These are phyloP conservation scores for Solanum rostratum DNA, from an alignment of 257 asterid genomes.

Conservation along the genomic window DNA sequence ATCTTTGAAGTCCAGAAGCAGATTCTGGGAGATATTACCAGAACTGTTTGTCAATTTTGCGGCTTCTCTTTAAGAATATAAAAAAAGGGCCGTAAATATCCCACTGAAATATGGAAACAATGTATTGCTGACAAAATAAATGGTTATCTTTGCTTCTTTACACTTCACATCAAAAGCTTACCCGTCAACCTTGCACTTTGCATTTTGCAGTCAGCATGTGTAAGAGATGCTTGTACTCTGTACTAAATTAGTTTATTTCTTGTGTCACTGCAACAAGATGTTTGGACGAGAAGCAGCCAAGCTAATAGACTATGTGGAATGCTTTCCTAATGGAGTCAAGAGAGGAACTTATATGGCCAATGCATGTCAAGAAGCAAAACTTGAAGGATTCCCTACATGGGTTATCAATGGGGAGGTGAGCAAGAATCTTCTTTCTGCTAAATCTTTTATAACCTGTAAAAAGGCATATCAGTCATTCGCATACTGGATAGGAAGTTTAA, in stretches of 20 bases:
- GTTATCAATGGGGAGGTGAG: slow-evolving; percentile 69
- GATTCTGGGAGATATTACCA: neutral
- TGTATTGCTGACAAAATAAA: neutral
- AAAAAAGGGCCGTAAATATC: neutral
- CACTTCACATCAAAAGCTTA: neutral
- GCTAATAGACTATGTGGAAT: slow-evolving; percentile 70
- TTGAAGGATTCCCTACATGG: slow-evolving; percentile 80
- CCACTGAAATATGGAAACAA: neutral
- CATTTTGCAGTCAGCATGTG: neutral
- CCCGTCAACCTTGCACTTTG: neutral
- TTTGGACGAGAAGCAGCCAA: slow-evolving; percentile 80
- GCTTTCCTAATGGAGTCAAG: slow-evolving; percentile 72
- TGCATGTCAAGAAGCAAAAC: slow-evolving; percentile 47
- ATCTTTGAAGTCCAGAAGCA: neutral
- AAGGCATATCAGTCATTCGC: neutral
- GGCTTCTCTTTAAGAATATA: neutral
- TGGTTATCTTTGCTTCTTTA: neutral
- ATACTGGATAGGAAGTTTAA: neutral
- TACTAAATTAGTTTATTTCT: neutral
- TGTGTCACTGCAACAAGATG: slow-evolving; percentile 25
- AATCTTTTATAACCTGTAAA: neutral
- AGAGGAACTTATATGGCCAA: slow-evolving; percentile 53
- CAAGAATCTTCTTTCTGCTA: neutral
- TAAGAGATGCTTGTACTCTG: neutral
- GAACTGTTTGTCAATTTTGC: neutral